These are phyloP conservation scores for Aspergillus novofumigatus DNA, from an alignment of 2,329 filamentous ascomycete genomes.

Conservation along the genomic window DNA sequence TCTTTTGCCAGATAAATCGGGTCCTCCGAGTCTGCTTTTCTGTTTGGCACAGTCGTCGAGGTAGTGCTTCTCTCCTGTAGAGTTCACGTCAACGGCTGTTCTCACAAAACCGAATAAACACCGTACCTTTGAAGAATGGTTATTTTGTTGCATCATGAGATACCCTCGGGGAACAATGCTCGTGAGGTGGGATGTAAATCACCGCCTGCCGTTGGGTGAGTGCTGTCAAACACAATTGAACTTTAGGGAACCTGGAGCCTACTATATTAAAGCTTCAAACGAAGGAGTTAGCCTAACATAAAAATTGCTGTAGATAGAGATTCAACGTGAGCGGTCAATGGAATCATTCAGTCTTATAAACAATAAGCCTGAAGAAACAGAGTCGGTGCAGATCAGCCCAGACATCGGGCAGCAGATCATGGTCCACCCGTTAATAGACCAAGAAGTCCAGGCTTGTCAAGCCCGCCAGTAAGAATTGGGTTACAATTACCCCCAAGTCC, in stretches of 20 bases:
- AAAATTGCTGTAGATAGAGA: neutral
- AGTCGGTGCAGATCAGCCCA: neutral
- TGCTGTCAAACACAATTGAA: neutral
- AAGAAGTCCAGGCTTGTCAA: neutral
- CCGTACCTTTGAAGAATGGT: neutral
- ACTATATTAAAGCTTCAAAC: neutral
- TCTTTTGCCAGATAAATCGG: neutral
- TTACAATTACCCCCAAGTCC: neutral
- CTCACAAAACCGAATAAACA: no score
- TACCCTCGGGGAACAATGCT: neutral
- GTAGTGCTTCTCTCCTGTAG: neutral
- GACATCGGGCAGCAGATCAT: neutral
- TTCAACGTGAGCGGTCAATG: neutral
- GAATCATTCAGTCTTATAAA: neutral
- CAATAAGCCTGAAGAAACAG: neutral
- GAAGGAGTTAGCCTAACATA: neutral
- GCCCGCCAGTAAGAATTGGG: neutral
- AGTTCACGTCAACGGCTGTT: neutral
- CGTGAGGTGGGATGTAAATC: no score
- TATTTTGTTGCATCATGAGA: neutral
- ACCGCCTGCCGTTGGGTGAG: neutral
- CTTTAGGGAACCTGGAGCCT: neutral
- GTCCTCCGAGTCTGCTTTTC: neutral
- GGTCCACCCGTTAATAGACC: neutral
- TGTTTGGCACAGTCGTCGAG: no score